phyloP scores from a whole-genome alignment of 2,329 filamentous ascomycete genomes.

The Sporothrix mexicana region DNA sequence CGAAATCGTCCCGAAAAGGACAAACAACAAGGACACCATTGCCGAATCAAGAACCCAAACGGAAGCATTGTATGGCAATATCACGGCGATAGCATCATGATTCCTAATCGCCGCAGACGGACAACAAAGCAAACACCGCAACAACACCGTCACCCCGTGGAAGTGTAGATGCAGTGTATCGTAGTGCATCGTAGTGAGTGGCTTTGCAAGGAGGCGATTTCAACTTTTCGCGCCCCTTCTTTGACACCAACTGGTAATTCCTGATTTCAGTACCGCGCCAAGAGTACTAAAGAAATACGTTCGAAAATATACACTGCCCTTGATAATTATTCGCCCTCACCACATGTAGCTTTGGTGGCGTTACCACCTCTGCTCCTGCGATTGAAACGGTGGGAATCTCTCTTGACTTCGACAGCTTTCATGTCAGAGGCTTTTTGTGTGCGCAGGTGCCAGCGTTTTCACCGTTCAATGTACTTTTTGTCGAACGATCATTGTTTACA shows the following conservation, averaged over 20 bases:
- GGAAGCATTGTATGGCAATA: background rate
- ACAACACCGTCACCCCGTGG: background rate
- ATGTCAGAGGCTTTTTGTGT: no score
- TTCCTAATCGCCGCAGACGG: background rate
- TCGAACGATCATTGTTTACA: no score
- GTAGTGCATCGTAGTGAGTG: background rate
- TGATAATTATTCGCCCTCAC: no score
- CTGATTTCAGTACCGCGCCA: background rate
- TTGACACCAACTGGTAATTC: background rate
- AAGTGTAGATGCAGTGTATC: background rate
- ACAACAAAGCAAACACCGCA: no score
- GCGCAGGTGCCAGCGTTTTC: no score
- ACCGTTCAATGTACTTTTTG: no score
- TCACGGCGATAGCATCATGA: background rate
- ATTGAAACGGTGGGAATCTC: no score
- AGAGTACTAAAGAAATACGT: no score
- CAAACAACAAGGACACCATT: background rate
- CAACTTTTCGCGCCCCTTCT: background rate
- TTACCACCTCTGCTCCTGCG: no score
- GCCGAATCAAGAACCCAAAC: background rate
- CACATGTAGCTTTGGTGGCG: no score
- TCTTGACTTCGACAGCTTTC: no score
- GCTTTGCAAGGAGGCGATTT: constrained; percentile 1
- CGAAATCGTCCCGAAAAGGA: constrained; percentile 14
- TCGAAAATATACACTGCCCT: no score